These are phyloP conservation scores for Neonectria hederae DNA, from an alignment of 2,329 filamentous ascomycete genomes.

Conservation along the genomic window DNA sequence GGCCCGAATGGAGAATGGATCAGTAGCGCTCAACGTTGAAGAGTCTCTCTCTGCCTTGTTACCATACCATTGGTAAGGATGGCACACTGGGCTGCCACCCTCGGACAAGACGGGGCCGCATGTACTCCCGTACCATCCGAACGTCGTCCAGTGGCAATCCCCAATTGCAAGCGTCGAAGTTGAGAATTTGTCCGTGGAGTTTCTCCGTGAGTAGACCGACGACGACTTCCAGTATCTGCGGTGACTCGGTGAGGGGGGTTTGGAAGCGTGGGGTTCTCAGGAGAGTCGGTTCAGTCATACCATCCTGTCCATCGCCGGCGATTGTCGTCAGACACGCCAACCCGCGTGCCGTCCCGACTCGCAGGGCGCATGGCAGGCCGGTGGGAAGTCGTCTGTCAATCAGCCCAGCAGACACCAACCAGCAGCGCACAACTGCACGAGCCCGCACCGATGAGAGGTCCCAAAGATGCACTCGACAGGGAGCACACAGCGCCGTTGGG, in stretches of 20 bases:
- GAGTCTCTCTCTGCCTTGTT: conserved; percentile 4
- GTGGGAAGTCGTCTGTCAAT: conserved; percentile 7
- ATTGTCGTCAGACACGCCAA: conserved; percentile 13
- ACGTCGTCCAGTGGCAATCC: background rate
- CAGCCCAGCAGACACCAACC: background rate
- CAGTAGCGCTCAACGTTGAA: conserved; percentile 10
- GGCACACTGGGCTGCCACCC: conserved; percentile 7
- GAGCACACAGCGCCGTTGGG: background rate
- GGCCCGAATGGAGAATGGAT: background rate
- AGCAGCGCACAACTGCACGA: background rate
- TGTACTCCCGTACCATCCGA: conserved; percentile 3
- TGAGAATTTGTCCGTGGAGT: background rate
- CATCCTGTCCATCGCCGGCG: conserved; percentile 8
- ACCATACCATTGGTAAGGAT: conserved; percentile 16
- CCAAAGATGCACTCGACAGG: background rate
- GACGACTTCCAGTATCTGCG: background rate
- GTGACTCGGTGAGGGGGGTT: background rate
- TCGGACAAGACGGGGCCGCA: background rate
- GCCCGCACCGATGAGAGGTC: background rate
- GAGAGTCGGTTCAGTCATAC: background rate
- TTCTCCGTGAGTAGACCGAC: no score
- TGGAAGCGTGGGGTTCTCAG: background rate
- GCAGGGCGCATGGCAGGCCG: conserved; percentile 6
- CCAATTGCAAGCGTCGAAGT: background rate
- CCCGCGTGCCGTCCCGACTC: background rate